A percentile compares a stretch with the other conserved stretches of the same genome.
These are phyloP conservation scores for Sporothrix humicola DNA, from an alignment of 2,329 filamentous ascomycete genomes.

Conservation along the genomic window DNA sequence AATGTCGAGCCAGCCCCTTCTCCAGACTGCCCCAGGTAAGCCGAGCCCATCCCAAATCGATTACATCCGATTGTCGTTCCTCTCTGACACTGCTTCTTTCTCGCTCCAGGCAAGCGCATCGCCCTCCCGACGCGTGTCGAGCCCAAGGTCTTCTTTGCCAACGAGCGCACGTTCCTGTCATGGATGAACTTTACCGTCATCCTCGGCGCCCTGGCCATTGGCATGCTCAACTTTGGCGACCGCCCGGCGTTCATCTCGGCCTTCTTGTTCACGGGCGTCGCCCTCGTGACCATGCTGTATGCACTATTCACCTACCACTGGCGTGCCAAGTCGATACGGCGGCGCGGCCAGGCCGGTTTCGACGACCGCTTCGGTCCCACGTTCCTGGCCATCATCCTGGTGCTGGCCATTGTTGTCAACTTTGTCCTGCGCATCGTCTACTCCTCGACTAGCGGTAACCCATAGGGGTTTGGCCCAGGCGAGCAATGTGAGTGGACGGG, in stretches of 20 bases:
- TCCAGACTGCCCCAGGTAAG: constrained; percentile 88
- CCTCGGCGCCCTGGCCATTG: constrained; percentile 92
- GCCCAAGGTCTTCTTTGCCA: constrained; percentile 99
- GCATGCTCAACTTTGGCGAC: constrained; percentile 98
- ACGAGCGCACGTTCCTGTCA: constrained; percentile 97
- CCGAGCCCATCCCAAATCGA: background rate
- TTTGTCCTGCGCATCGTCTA: constrained; percentile 80
- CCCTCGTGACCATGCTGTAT: constrained; percentile 94
- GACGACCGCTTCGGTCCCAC: constrained; percentile 96
- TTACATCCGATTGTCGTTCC: constrained; percentile 23
- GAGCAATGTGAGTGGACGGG: background rate
- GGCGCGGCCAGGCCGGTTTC: constrained; percentile 91
- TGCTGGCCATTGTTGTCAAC: constrained; percentile 93
- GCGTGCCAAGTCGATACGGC: constrained; percentile 89
- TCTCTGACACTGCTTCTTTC: constrained; percentile 9
- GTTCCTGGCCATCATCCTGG: constrained; percentile 81
- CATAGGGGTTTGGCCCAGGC: background rate
- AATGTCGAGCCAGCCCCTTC: constrained; percentile 97
- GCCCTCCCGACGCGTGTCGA: constrained; percentile 97
- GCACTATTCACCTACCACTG: constrained; percentile 95
- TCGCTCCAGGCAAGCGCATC: constrained; percentile 84
- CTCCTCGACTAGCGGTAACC: constrained; percentile 35
- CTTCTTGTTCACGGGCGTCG: constrained; percentile 90
- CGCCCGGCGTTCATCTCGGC: constrained; percentile 91
- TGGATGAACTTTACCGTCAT: constrained; percentile 99